Evolutionary conservation across 23 red algal species (phyloP), one percentile per base, ranked within the genome.

Genomic region (Chondrus crispus): DNA sequence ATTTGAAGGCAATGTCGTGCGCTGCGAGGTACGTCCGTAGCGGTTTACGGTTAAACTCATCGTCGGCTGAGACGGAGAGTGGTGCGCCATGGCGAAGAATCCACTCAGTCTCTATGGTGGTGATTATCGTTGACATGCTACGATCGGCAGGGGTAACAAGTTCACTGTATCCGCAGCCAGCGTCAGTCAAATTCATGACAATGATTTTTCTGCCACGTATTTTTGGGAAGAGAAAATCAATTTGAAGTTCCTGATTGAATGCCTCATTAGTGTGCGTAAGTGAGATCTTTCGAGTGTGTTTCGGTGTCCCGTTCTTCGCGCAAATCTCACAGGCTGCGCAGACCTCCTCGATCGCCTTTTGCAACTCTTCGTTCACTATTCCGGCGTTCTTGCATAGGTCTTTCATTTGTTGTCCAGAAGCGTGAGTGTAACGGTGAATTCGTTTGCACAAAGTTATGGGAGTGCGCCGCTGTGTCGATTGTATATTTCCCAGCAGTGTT

Each of bases 361-460:
- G 1, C 3, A 76, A 26, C 26, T 53, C 47, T 18, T 26, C 53
- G 19, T 11, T 74, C 2, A 58, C 22, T 2, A 29, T 75, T 16
- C 46, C 46, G 2, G 66, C 42, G 39, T 88, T 29, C 44, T 5
- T 50, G 2, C 60, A 9, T 6, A 88, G 24, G 2, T 6, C 9
- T 55, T 57, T 74, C 63, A 88, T 75, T 41, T 88, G 52, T 5
- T 72, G 35, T 3, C 62, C 5, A 2, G 84, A 48, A 2, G 69
- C 66, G 39, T 88, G 84, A 19, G 84, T 75, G 36, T 73, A 57
- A 18, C 84, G 10, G 30, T 88, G 84, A 3, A 74, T 24, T 7
- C 68, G 60, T 66, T 75, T 88, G n/a, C n/a, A n/a, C 5, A 85
- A 20, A 3, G 36, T 58, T 22, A 46, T 68, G 24, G 37, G 39